These are phyloP conservation scores for Handroanthus guayacan DNA, from an alignment of 257 asterid genomes.

Conservation along the genomic window DNA sequence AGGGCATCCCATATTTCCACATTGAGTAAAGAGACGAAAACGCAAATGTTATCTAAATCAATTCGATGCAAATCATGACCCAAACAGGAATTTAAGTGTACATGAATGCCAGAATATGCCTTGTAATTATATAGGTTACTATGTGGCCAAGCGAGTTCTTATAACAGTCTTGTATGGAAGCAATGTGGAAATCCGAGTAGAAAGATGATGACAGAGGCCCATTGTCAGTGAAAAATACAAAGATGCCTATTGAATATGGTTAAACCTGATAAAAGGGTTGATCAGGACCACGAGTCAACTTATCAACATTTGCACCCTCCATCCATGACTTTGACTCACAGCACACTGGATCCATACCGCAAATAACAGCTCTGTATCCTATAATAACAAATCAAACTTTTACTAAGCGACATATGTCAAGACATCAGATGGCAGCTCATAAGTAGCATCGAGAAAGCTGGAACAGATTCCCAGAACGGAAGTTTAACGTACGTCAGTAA, in stretches of 20 bases:
- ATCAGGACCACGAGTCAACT: slow-evolving; percentile 81
- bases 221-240: slow-evolving; percentile 8
- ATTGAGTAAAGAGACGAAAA: not conserved
- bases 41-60: not conserved
- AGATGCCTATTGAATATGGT: slow-evolving; percentile 10
- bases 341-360: slow-evolving; percentile 98
- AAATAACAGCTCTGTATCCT: slow-evolving; percentile 92
- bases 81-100: not conserved
- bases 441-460: slow-evolving; percentile 2
- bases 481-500: slow-evolving; percentile 13
- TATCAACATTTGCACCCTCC: slow-evolving; percentile 78
- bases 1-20: slow-evolving; percentile 10
- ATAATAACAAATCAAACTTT: slow-evolving; percentile 36
- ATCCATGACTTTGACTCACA: slow-evolving; percentile 95
- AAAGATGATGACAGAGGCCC: not conserved
- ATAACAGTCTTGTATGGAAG: not conserved
- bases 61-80: slow-evolving; percentile 1
- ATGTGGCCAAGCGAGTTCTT: not conserved
- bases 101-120: not conserved
- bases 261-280: slow-evolving; percentile 98
- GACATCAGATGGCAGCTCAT: slow-evolving; percentile 3
- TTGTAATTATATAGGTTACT: not conserved
- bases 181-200: not conserved
- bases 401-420: slow-evolving; percentile 8
- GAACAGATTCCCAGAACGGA: slow-evolving; percentile 3